Evolutionary conservation across 2,329 filamentous ascomycete species (phyloP).

Genomic region (Curvularia sp.): DNA sequence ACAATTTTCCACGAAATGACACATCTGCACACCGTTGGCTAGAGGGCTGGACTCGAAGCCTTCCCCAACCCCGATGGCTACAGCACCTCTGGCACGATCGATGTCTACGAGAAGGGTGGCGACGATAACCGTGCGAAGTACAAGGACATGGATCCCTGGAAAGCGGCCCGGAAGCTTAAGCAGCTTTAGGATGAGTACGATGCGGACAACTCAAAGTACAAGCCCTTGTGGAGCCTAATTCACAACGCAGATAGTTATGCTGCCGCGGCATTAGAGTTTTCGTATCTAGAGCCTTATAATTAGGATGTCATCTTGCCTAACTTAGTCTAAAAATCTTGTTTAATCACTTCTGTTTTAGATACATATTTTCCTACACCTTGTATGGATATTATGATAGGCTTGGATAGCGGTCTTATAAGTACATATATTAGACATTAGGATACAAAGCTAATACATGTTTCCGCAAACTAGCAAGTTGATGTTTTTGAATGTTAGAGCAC

Average conservation of each 20-base stretch:
- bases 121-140: constrained; percentile 12
- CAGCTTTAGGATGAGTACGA: constrained; percentile 13
- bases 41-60: constrained; percentile 13
- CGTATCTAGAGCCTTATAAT: constrained; percentile 10
- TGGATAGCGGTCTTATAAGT: background rate
- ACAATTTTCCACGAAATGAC: constrained; percentile 16
- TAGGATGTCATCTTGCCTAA: constrained; percentile 14
- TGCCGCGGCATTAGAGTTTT: constrained; percentile 8
- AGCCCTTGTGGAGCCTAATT: constrained; percentile 9
- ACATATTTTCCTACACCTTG: background rate
- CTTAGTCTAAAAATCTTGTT: background rate
- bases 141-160: constrained; percentile 13
- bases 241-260: constrained; percentile 16
- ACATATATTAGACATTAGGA: background rate
- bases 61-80: constrained; percentile 10
- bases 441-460: background rate
- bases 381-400: background rate
- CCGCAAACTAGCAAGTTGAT: background rate
- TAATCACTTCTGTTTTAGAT: background rate
- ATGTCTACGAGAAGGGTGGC: constrained; percentile 15
- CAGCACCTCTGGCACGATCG: constrained; percentile 9
- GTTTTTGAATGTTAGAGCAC: background rate
- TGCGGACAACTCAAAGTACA: constrained; percentile 15
- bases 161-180: constrained; percentile 16
- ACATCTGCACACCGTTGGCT: constrained; percentile 12